Base-by-base conservation (phyloP, 2,329 filamentous ascomycete genomes). In the Rachicladosporium sp. region DNA sequence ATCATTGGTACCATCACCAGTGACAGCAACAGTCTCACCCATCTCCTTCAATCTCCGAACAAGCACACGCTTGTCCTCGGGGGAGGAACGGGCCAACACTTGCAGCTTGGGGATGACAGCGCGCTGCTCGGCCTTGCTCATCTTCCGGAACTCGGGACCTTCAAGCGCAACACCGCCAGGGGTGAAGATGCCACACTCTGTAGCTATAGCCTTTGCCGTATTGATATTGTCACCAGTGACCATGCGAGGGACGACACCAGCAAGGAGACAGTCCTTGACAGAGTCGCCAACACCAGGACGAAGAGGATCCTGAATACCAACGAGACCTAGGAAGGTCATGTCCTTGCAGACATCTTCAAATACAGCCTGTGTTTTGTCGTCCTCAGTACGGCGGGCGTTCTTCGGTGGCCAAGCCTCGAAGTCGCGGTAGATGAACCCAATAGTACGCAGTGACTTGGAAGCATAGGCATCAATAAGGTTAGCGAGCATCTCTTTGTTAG, bases 361-460 rank as follows among this genome's bases (percentile, higher is more conserved):
- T 4, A 77, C 66, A 11, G 74, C 78, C 42, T 80, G 71, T 13
- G 69, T 70, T 6, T 66, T 57, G 48, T 82, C 76, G 43, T 81
- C 78, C 45, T 80, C 74, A 27, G 69, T 58, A 23, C 61, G 69
- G 32, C 65, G 74, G 10, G 71, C 73, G 35, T 72, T 70, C 44
- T 68, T 73, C 4, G 86, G 86, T 19, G 88, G 87, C 87, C 87
- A 82, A 38, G 74, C 73, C 15, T 83, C 74, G 49, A 91, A 93
- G 51, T 94, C 87, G 41, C 78, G 80, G 62, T 86, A 93, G 38
- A 86, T 70, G 46, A 93, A 73, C 33, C 80, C 84, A 50, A 94
- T 93, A 1, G 87, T 93, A 46, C 87, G 76, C 27, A 94, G 70
- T 6, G 86, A 93, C 11, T 80, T 73, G 19, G 74, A 76, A 7